Evolutionary conservation across 768 basidiomycete species (phyloP).

Genomic region (Hirschioporus abietinus): DNA sequence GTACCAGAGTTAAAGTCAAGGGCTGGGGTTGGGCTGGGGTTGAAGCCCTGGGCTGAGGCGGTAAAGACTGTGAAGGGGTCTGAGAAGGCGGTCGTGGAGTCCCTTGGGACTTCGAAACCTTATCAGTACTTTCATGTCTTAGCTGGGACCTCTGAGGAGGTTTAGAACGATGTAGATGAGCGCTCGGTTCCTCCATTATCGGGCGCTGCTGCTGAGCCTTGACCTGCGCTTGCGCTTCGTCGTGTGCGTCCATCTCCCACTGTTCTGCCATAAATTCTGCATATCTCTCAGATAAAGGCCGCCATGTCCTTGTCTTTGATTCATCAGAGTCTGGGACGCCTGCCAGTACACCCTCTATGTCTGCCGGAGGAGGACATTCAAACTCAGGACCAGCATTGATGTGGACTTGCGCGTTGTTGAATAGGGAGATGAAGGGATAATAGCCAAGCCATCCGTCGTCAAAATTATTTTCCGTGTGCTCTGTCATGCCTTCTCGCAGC

Average conservation of each 20-base stretch:
- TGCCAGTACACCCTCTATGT: constrained; percentile 64
- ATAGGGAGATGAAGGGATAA: constrained; percentile 91
- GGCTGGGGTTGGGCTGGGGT: not conserved
- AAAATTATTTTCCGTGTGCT: constrained; percentile 77
- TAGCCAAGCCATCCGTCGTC: constrained; percentile 96
- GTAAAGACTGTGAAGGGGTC: not conserved
- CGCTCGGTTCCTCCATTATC: not conserved
- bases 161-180: not conserved
- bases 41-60: not conserved
- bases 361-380: constrained; percentile 69
- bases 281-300: constrained; percentile 82
- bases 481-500: constrained; percentile 56
- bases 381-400: constrained; percentile 91
- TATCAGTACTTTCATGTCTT: not conserved
- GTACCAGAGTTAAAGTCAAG: not conserved
- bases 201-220: not conserved
- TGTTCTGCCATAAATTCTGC: constrained; percentile 81
- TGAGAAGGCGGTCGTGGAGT: not conserved
- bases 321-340: constrained; percentile 25
- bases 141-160: not conserved
- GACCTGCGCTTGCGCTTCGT: constrained; percentile 61
- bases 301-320: constrained; percentile 48
- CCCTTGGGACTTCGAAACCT: not conserved
- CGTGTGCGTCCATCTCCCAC: constrained; percentile 65
- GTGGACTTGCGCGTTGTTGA: constrained; percentile 79